Base-by-base conservation (phyloP, 2,329 filamentous ascomycete species). In the Cytospora piceicola region DNA sequence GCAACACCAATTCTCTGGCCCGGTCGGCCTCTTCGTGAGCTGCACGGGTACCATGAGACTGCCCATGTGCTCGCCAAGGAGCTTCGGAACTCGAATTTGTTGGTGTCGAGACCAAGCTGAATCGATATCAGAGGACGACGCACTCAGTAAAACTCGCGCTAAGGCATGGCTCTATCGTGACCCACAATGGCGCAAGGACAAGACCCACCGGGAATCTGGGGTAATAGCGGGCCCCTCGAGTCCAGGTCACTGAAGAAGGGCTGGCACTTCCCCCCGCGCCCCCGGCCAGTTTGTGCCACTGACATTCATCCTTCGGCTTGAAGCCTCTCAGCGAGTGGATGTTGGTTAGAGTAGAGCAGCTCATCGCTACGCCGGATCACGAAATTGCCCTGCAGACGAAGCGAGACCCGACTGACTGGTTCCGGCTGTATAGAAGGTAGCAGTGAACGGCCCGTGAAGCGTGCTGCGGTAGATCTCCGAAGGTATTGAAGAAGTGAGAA, bases 101-200 rank as follows among this genome's bases (percentile, higher is more conserved):
- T 49, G 46, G n/a, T 34, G 34, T 49, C 4, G 46, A 49, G 46
- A 49, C 7, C 7, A 20, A 42, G 27, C 27, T 20, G 39, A 34
- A 4, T 4, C 46, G n/a, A 49, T 14, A 14, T 49, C 9, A 3
- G 24, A 22, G n/a, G 9, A 4, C 11, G 46, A 12, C 39, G 4
- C 8, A 17, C 39, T 56, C 24, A 39, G 24, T n/a, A 36, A 14
- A 24, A 58, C 24, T 24, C 5, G n/a, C 58, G 56, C 66, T 65
- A 65, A 66, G 56, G 62, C 63, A 67, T 67, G 63, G 60, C 34
- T 55, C 63, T 36, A 67, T 66, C 52, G 52, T 58, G 66, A 63
- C 42, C 39, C 8, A 32, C 29, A 54, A 67, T 63, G 66, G 63
- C 66, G 66, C 52, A 63, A 67, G 30, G 27, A 20, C 54, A 8